Evolutionary conservation across 2,329 filamentous ascomycete species (phyloP).

Genomic region (Torrubiella hemipterigena): DNA sequence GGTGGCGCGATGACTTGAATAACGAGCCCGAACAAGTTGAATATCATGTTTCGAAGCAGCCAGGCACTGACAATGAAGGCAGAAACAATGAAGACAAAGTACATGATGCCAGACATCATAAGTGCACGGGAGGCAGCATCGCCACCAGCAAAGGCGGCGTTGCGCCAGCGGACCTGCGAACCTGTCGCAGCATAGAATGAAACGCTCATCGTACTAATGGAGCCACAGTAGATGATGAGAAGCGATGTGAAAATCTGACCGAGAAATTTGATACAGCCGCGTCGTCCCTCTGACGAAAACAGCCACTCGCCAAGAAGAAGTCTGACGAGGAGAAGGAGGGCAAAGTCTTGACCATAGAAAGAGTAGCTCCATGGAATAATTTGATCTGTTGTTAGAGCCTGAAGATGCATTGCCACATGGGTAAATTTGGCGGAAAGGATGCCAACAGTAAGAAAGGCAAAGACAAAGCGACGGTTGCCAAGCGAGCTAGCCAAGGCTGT

Average conservation of each 20-base stretch:
- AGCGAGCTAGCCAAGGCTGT: too few species aligned
- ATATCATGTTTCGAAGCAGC: not conserved
- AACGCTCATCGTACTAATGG: not conserved
- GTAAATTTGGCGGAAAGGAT: conserved; percentile 17
- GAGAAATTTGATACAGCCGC: too few species aligned
- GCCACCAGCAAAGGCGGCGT: not conserved
- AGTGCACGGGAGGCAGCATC: not conserved
- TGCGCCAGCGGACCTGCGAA: not conserved
- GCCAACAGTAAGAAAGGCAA: conserved; percentile 17
- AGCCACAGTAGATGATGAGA: not conserved
- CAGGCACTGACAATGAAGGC: not conserved
- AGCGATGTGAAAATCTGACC: conserved; percentile 1
- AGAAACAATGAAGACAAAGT: conserved; percentile 3
- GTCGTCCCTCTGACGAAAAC: too few species aligned
- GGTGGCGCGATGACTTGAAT: not conserved
- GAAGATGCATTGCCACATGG: conserved; percentile 19
- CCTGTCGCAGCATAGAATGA: not conserved
- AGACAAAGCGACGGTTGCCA: conserved; percentile 18
- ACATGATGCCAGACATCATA: conserved; percentile 6
- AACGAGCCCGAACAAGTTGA: not conserved
- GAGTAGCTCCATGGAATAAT: conserved; percentile 19
- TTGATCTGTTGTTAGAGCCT: conserved; percentile 16
- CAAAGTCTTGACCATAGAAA: conserved; percentile 21
- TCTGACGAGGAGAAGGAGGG: conserved; percentile 18
- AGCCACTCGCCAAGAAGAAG: conserved; percentile 14